Evolutionary conservation across 495 filamentous ascomycete species (phyloP).

Genomic region (Wilcoxina mikolae): DNA sequence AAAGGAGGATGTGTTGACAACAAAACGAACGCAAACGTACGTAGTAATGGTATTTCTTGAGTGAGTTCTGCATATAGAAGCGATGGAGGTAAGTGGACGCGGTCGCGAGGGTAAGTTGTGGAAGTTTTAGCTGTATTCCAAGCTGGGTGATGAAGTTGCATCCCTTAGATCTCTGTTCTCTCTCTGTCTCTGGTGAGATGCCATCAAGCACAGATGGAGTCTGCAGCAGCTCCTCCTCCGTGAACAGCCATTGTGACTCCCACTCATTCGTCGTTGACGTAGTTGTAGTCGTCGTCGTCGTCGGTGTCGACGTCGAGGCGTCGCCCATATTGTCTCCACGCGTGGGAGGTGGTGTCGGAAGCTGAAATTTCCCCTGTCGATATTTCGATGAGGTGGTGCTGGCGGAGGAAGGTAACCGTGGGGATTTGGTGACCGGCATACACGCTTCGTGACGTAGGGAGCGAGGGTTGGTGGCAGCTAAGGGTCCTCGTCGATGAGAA

Average conservation of each 20-base stretch:
- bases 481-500: no score
- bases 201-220: constrained; percentile 78
- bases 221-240: constrained; percentile 60
- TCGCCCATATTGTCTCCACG: constrained; percentile 4
- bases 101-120: constrained; percentile 77
- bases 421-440: not conserved
- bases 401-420: not conserved
- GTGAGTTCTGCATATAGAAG: constrained; percentile 68
- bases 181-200: constrained; percentile 57
- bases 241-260: constrained; percentile 71
- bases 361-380: not conserved
- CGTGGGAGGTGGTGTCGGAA: constrained; percentile 4
- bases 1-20: not conserved
- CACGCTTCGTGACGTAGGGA: not conserved
- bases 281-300: no score
- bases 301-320: not conserved
- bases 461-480: not conserved
- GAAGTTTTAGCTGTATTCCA: constrained; percentile 81
- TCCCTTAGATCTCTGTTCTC: constrained; percentile 66
- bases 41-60: constrained; percentile 27
- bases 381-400: not conserved
- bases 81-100: constrained; percentile 90
- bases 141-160: constrained; percentile 93
- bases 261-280: no score
- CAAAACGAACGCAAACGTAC: constrained; percentile 8